Conservation (phyloP, 345 rosid species). For the Lumnitzera racemosa region DNA sequence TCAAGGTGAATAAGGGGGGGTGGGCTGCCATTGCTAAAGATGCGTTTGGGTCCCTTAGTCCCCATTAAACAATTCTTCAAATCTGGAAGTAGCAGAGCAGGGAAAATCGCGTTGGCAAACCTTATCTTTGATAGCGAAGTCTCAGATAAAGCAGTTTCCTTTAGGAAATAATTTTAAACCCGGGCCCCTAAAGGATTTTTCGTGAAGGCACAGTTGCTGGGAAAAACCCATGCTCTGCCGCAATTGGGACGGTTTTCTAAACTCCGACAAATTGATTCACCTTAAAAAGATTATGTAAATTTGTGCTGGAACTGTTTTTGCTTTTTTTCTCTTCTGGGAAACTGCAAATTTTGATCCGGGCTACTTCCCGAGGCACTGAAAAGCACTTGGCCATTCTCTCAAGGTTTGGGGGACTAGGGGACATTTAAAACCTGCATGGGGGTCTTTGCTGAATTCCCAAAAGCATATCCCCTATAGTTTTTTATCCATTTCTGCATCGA, state of each 20-base stretch:
- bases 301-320: constrained; percentile 87
- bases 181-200: constrained; percentile 82
- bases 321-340: constrained; percentile 89
- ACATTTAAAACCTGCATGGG: constrained; percentile 82
- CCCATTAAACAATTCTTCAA: constrained; percentile 56
- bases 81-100: constrained; percentile 89
- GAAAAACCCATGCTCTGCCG: constrained; percentile 95
- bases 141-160: constrained; percentile 63
- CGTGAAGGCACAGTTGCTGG: constrained; percentile 85
- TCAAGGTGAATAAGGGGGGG: constrained; percentile 87
- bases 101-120: constrained; percentile 88
- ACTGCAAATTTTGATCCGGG: constrained; percentile 61
- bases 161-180: constrained; percentile 83
- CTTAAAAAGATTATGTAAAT: constrained; percentile 81
- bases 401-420: constrained; percentile 50
- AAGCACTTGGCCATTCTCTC: constrained; percentile 93
- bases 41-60: constrained; percentile 63
- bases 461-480: constrained; percentile 82
- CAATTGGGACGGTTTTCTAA: constrained; percentile 83
- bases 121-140: constrained; percentile 85
- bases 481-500: constrained; percentile 59
- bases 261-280: constrained; percentile 56
- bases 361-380: constrained; percentile 78
- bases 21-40: constrained; percentile 81
- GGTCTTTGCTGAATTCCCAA: constrained; percentile 80